Evolutionary conservation across 2,329 filamentous ascomycete genomes (phyloP), one percentile per base, ranked within the genome.

Genomic region (Monosporascus sp.): DNA sequence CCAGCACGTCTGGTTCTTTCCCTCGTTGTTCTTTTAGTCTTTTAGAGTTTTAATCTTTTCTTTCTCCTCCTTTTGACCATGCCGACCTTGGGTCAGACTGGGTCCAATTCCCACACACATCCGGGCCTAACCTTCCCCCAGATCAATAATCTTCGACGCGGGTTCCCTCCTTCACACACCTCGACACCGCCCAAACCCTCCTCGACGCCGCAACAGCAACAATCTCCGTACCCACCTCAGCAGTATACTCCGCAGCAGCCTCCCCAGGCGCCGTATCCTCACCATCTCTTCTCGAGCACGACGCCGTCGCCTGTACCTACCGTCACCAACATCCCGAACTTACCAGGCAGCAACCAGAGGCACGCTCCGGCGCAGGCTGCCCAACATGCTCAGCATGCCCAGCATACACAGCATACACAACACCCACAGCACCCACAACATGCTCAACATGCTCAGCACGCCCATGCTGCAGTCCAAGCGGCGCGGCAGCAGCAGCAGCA

Each of bases 111-210:
- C 58, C 65, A 79, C 63, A 69, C 72, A 66, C 79, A 82, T 68
- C 70, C 77, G 55, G 77, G 77, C 67, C 72, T 83, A 61, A 72
- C 72, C 62, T 82, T 81, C 59, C 71, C 77, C 51, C 77, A 78
- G 69, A 73, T 76, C 63, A 70, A 68, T 62, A 68, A 70, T 65
- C 61, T 81, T 55, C 72, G 79, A 68, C 78, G 79, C 53, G 69
- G 64, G 58, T 80, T 74, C 59, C 72, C 72, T 63, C 71, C 75
- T 52, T 70, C 74, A 37, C 78, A 79, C 62, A 71, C 76, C 55
- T 76, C 74, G 59, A 76, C 77, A 61, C 72, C 74, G 59, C 81
- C 77, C 65, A 82, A 83, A 65, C 77, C 79, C 56, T 79, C 80
- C 28, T 77, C 80, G 40, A 76, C 77, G 22, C 74, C 74, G 31